These are phyloP conservation scores for Pseudogymnoascus sp. DNA, from an alignment of 2,329 filamentous ascomycete genomes.

Conservation along the genomic window DNA sequence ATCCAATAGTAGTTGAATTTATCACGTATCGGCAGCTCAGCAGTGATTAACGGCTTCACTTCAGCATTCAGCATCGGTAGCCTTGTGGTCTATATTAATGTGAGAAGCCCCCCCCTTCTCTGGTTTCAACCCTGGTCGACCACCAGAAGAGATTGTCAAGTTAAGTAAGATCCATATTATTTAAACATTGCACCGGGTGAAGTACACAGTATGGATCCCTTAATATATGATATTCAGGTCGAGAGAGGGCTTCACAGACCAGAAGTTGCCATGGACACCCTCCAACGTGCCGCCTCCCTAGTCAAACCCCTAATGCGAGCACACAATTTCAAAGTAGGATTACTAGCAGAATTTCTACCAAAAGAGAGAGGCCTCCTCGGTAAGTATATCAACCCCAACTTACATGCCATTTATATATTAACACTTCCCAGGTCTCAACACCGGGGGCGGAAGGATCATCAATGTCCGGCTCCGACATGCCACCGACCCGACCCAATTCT, in stretches of 20 bases:
- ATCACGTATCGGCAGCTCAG: neutral
- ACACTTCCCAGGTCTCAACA: conserved; percentile 55
- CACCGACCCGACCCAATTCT: conserved; percentile 65
- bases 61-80: neutral
- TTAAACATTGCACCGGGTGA: neutral
- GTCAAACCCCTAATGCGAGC: conserved; percentile 95
- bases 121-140: neutral
- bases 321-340: conserved; percentile 68
- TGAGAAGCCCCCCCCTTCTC: neutral
- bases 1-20: neutral
- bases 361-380: conserved; percentile 65
- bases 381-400: conserved; percentile 22
- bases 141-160: neutral
- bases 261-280: conserved; percentile 33
- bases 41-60: neutral
- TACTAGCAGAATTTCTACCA: conserved; percentile 80
- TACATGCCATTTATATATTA: neutral
- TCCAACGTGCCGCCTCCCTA: conserved; percentile 75
- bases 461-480: conserved; percentile 73
- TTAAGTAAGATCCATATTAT: neutral
- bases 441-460: conserved; percentile 69
- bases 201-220: neutral
- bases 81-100: neutral
- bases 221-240: conserved; percentile 2
- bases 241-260: neutral